Conservation (phyloP, 2,329 filamentous ascomycete species). For the Aspergillus brasiliensis region DNA sequence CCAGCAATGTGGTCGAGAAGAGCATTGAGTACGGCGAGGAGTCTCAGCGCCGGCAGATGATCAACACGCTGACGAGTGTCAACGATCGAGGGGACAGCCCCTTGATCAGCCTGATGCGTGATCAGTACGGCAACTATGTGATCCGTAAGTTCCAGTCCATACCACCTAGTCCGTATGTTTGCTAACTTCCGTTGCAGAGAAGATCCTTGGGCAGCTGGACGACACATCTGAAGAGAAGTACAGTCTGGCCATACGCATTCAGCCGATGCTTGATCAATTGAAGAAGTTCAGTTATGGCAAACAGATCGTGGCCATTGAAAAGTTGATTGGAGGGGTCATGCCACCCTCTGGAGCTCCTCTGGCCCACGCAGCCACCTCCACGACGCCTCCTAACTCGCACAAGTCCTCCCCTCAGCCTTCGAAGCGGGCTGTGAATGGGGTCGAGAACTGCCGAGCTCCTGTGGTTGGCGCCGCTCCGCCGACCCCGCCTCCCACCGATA, state of each 20-base stretch:
- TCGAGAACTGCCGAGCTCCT: slow-evolving; percentile 49
- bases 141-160: slow-evolving; percentile 69
- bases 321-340: slow-evolving; percentile 50
- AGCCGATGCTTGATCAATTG: slow-evolving; percentile 61
- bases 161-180: slow-evolving; percentile 13
- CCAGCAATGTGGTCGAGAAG: slow-evolving; percentile 95
- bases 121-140: slow-evolving; percentile 94
- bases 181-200: slow-evolving; percentile 62
- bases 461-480: slow-evolving; percentile 61
- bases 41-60: slow-evolving; percentile 70
- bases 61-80: slow-evolving; percentile 61
- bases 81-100: slow-evolving; percentile 68
- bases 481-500: slow-evolving; percentile 67
- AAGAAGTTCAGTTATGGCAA: slow-evolving; percentile 68
- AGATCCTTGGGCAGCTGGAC: slow-evolving; percentile 68
- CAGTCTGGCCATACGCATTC: slow-evolving; percentile 64
- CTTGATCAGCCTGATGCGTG: slow-evolving; percentile 78
- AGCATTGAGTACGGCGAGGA: slow-evolving; percentile 74
- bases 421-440: slow-evolving; percentile 34
- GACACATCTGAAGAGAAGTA: slow-evolving; percentile 56
- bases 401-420: slow-evolving; percentile 42
- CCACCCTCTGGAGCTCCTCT: slow-evolving; percentile 27
- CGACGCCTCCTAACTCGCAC: slow-evolving; percentile 43
- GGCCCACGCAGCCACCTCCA: slow-evolving; percentile 37
- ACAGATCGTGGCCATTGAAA: slow-evolving; percentile 67